Percentiles rank a stretch among this genome's conserved stretches.
These are phyloP conservation scores for Geotrichum bryndzae DNA, from an alignment of 1,139 yeast genomes.

Conservation along the genomic window DNA sequence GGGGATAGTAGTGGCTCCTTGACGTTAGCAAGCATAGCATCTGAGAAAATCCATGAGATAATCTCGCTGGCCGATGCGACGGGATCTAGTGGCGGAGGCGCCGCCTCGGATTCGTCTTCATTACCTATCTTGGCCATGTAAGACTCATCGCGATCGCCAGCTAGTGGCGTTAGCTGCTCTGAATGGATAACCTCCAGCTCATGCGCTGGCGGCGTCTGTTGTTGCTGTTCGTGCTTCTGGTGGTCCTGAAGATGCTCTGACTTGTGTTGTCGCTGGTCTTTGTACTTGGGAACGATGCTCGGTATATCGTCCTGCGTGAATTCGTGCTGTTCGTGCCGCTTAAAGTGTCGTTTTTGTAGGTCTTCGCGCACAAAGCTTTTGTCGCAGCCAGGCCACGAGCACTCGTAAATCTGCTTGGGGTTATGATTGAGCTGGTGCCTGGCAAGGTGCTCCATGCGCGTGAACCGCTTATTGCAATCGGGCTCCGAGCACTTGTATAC, in stretches of 20 bases:
- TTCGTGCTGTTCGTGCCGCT: conserved; percentile 11
- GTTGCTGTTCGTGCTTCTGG: neutral
- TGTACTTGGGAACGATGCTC: neutral
- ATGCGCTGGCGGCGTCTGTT: neutral
- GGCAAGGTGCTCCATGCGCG: conserved; percentile 43
- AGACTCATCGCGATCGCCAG: neutral
- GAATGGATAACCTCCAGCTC: neutral
- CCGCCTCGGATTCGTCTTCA: neutral
- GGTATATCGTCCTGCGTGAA: neutral
- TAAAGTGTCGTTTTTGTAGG: conserved; percentile 13
- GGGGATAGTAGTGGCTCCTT: conserved; percentile 32
- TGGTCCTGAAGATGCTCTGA: neutral
- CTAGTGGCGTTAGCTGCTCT: neutral
- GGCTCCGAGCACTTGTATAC: conserved; percentile 44
- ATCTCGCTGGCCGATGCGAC: conserved; percentile 21
- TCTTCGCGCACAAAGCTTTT: conserved; percentile 18
- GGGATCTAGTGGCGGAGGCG: neutral
- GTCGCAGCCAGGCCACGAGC: conserved; percentile 16
- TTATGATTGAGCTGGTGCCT: conserved; percentile 17
- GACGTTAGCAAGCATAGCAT: conserved; percentile 30
- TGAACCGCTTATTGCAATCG: conserved; percentile 56
- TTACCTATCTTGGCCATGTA: neutral
- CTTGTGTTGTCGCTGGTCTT: neutral
- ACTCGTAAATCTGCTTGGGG: conserved; percentile 14
- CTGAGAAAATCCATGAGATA: conserved; percentile 37